Evolutionary conservation across 75 land plant species (phyloP).

Genomic region (Isoetes taiwanensis): DNA sequence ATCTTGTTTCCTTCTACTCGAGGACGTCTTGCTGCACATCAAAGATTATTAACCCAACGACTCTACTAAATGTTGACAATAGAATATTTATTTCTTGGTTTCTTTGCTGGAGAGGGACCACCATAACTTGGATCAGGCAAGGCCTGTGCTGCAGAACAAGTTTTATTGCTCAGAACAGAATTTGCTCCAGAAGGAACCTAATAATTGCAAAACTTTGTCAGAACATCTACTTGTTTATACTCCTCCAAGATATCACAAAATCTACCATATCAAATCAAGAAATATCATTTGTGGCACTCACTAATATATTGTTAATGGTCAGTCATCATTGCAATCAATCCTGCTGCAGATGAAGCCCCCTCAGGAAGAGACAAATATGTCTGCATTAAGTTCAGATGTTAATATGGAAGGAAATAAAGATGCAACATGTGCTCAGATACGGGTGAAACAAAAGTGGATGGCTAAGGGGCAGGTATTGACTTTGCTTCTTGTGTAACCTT

Average conservation of each 20-base stretch:
- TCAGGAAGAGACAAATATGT: constrained; percentile 88
- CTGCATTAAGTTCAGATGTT: too few relatives aligned
- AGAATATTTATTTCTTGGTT: constrained; percentile 21
- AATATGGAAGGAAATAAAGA: too few relatives aligned
- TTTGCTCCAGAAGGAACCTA: constrained; percentile 25
- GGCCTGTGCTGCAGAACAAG: constrained; percentile 17
- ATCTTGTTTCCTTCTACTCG: constrained; percentile 82
- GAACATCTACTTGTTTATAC: too few relatives aligned
- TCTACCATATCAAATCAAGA: background rate
- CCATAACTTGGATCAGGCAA: constrained; percentile 39
- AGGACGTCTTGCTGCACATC: constrained; percentile 44
- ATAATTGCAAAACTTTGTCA: constrained; percentile 16
- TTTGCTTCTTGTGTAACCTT: too few relatives aligned
- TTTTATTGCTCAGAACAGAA: constrained; percentile 22
- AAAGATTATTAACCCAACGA: too few relatives aligned
- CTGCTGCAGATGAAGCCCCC: constrained; percentile 69
- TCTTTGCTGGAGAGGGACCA: constrained; percentile 63
- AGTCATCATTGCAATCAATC: constrained; percentile 85
- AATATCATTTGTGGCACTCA: background rate
- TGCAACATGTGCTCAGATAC: too few relatives aligned
- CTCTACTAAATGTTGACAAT: background rate
- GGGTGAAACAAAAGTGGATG: too few relatives aligned
- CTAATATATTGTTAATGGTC: constrained; percentile 75
- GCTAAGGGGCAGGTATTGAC: too few relatives aligned
- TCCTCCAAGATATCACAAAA: background rate